Evolutionary conservation across 2,329 filamentous ascomycete genomes (phyloP), one percentile per base, ranked within the genome.

Genomic region (Venturia oleaginea): DNA sequence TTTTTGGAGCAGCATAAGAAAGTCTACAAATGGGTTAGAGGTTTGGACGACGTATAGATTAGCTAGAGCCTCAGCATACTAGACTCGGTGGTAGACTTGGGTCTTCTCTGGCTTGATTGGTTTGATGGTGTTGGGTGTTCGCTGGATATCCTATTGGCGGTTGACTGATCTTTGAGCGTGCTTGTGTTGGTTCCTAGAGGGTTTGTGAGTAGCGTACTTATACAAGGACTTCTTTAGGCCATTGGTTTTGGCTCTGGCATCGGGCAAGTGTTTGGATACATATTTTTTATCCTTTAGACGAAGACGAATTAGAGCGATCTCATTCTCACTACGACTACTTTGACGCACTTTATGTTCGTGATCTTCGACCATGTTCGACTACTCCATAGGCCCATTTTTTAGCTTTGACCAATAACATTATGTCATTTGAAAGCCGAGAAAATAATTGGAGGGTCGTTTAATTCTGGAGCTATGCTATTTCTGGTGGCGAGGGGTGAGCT

Each of bases 1-100:
- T 92, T 94, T 75, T 75, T 96, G 72, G 91, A 96, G 75, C 86
- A 91, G 74, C 91, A 96, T 76, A 91, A 92, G 78, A 90, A 88
- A 75, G 74, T 86, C 32, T 95, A 91, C 76, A 82, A 79, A 83
- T 42, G 68, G 65, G 32, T 22, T 66, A 19, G 59, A 65, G 30
- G n/a, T 42, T 27, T 32, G 4, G 59, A 60, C 22, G 22, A 24
- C 2, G 46, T 51, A 51, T 51, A 51, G 22, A 51, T 27, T 42
- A 1, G 15, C n/a, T 40, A 43, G 27, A 57, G n/a, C 6, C 7
- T 60, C 40, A 37, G 37, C 37, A 60, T 59, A n/a, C 59, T 60
- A 43, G 59, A 60, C 22, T 60, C n/a, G 30, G 51, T 57, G 30
- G 48, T 54, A 17, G 4, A 19, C 48, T 17, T 17, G 48, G 19